Conservation (phyloP, 1,139 yeast species). For the Pichia sp. region DNA sequence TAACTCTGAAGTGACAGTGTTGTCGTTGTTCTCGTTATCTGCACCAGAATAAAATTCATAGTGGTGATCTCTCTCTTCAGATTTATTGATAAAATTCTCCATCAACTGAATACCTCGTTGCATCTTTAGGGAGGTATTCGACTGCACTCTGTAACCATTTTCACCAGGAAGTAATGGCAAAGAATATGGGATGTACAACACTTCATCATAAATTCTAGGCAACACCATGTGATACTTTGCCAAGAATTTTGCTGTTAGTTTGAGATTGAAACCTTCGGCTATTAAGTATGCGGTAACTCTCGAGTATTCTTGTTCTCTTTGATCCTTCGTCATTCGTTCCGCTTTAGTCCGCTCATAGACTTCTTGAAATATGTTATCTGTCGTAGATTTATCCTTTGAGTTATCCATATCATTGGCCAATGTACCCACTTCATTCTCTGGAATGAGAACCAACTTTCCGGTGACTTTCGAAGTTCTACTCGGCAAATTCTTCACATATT, state of each 20-base stretch:
- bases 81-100: constrained; percentile 71
- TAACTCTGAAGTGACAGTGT: constrained; percentile 5
- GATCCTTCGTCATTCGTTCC: constrained; percentile 61
- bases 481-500: constrained; percentile 63
- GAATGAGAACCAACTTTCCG: constrained; percentile 79
- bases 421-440: constrained; percentile 32
- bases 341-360: constrained; percentile 49
- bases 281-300: constrained; percentile 88
- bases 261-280: constrained; percentile 71
- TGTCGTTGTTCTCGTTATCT: constrained; percentile 20
- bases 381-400: constrained; percentile 24
- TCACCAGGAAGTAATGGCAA: constrained; percentile 84
- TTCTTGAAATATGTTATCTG: constrained; percentile 27
- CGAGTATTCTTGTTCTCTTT: constrained; percentile 62
- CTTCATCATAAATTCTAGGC: constrained; percentile 86
- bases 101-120: constrained; percentile 55
- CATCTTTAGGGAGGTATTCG: constrained; percentile 63
- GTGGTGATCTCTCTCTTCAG: constrained; percentile 85
- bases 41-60: constrained; percentile 85
- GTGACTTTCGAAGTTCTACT: constrained; percentile 83
- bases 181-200: constrained; percentile 81
- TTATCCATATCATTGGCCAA: constrained; percentile 9
- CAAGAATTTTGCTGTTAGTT: constrained; percentile 57
- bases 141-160: constrained; percentile 75
- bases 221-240: constrained; percentile 68